These are phyloP conservation scores for Tremellales sp. DNA, from an alignment of 1,284 basidiomycete species.

Conservation along the genomic window DNA sequence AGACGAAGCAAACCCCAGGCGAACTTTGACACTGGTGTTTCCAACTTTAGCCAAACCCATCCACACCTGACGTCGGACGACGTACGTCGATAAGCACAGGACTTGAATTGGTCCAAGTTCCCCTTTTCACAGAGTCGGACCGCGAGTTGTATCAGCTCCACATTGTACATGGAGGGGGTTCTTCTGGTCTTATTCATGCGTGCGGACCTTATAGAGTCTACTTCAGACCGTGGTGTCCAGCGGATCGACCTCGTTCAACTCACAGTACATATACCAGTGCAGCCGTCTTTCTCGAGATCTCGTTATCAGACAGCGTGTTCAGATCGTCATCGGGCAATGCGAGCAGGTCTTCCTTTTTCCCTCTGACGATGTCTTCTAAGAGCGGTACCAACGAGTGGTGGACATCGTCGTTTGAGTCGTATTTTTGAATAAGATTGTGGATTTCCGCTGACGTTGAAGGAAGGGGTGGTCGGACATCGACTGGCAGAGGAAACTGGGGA, in stretches of 20 bases:
- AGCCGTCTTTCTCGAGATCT: constrained; percentile 17
- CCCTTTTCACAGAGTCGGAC: constrained; percentile 11
- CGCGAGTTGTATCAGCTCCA: constrained; percentile 11
- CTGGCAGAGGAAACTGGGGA: neutral
- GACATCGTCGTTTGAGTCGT: neutral
- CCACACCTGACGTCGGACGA: neutral
- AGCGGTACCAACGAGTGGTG: neutral
- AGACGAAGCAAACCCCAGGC: constrained; percentile 33
- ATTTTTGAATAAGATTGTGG: neutral
- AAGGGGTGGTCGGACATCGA: neutral
- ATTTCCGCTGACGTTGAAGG: neutral
- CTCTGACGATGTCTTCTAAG: neutral
- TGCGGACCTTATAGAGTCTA: neutral
- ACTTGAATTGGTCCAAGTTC: constrained; percentile 12
- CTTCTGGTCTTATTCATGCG: neutral
- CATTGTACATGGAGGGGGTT: constrained; percentile 7
- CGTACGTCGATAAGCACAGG: constrained; percentile 16
- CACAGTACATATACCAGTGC: constrained; percentile 35
- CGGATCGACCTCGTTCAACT: constrained; percentile 3
- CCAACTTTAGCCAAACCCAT: neutral
- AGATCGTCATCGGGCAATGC: constrained; percentile 15
- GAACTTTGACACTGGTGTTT: constrained; percentile 22
- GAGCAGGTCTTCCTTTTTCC: constrained; percentile 19
- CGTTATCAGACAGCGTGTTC: constrained; percentile 10
- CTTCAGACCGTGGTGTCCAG: neutral